A percentile compares a stretch with the other conserved stretches of the same genome.
Conservation (phyloP, 2,329 filamentous ascomycete species). For the Botrytis galanthina region DNA sequence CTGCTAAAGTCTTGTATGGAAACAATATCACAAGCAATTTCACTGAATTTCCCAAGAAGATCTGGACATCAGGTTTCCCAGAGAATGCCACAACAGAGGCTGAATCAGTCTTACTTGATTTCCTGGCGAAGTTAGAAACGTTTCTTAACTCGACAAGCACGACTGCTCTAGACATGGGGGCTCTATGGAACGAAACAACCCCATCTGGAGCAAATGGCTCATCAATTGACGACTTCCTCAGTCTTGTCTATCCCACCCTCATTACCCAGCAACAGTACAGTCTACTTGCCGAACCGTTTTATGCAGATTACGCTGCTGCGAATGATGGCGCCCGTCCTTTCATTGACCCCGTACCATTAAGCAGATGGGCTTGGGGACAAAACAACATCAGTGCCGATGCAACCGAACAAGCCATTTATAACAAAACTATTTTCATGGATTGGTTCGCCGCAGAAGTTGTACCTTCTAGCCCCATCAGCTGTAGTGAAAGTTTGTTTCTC, state of each 20-base stretch:
- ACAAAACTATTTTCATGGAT: constrained; percentile 50
- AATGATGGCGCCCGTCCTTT: constrained; percentile 48
- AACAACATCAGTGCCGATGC: constrained; percentile 40
- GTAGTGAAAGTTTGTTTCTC: constrained; percentile 49
- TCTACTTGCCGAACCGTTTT: constrained; percentile 49
- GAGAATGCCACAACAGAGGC: constrained; percentile 39
- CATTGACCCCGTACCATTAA: constrained; percentile 48
- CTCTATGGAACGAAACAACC: constrained; percentile 27
- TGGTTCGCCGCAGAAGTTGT: constrained; percentile 49
- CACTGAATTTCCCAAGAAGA: constrained; percentile 42
- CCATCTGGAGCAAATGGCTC: constrained; percentile 37
- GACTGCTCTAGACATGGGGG: constrained; percentile 27
- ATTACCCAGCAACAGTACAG: constrained; percentile 48
- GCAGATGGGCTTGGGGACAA: constrained; percentile 49
- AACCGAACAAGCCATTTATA: constrained; percentile 45
- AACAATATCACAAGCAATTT: constrained; percentile 46
- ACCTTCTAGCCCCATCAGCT: constrained; percentile 43
- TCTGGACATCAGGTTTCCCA: constrained; percentile 46
- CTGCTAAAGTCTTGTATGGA: constrained; percentile 46
- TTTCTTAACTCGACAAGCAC: constrained; percentile 44
- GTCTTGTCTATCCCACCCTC: constrained; percentile 46
- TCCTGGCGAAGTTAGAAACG: constrained; percentile 43
- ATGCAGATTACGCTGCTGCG: constrained; percentile 47
- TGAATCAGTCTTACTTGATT: constrained; percentile 43
- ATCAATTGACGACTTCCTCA: constrained; percentile 41